A percentile compares a stretch with the other conserved stretches of the same genome.
These are phyloP conservation scores for Cyberlindnera xishuangbannaensis DNA, from an alignment of 805 yeast species.

Conservation along the genomic window DNA sequence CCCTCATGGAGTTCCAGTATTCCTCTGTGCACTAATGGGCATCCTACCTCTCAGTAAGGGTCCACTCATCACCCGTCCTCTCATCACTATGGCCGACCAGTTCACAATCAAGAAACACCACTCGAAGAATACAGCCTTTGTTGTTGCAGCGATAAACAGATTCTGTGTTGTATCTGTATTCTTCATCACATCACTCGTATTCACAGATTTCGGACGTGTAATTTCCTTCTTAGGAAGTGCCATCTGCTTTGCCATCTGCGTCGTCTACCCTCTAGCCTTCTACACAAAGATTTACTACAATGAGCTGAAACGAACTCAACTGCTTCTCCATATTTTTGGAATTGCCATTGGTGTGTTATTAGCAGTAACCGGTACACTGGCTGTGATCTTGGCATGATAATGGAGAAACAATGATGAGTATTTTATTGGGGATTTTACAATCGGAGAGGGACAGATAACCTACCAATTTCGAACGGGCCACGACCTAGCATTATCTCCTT, in stretches of 20 bases:
- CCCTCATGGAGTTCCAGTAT: constrained; percentile 53
- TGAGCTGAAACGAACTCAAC: constrained; percentile 28
- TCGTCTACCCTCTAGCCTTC: constrained; percentile 62
- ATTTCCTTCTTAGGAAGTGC: constrained; percentile 72
- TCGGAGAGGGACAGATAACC: too few species aligned
- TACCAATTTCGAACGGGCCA: too few species aligned
- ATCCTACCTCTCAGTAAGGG: constrained; percentile 71
- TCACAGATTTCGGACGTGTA: constrained; percentile 68
- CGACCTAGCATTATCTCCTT: too few species aligned
- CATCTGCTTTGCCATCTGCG: constrained; percentile 67
- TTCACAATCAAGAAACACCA: constrained; percentile 10
- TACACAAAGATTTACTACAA: constrained; percentile 45
- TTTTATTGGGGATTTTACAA: too few species aligned
- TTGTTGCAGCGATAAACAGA: constrained; percentile 14
- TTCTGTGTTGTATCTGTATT: constrained; percentile 28
- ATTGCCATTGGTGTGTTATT: constrained; percentile 7
- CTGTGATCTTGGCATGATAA: constrained; percentile 20
- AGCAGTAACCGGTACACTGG: constrained; percentile 23
- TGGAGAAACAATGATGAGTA: too few species aligned
- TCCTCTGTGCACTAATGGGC: constrained; percentile 45
- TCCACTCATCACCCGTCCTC: constrained; percentile 69
- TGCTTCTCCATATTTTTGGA: constrained; percentile 8
- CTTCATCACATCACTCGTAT: constrained; percentile 45
- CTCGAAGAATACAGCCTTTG: background rate
- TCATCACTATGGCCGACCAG: constrained; percentile 55